A percentile compares a stretch with the other conserved stretches of the same genome.
Conservation (phyloP, 2,329 filamentous ascomycete species). For the Mycosphaerella arachidis region DNA sequence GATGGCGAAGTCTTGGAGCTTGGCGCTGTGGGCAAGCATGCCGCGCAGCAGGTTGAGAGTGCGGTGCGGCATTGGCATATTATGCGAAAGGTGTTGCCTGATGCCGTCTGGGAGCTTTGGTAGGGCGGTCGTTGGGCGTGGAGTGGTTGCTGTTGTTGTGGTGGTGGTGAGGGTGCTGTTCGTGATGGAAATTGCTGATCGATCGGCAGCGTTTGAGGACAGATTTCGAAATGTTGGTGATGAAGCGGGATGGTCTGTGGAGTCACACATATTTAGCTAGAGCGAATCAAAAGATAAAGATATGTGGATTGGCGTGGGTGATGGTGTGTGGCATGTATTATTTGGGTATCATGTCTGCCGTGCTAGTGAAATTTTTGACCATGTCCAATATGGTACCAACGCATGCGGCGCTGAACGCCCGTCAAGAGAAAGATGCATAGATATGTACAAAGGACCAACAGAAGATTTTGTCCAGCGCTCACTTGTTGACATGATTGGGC, state of each 20-base stretch:
- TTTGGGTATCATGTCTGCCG: not conserved
- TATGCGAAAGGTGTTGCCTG: slow-evolving; percentile 80
- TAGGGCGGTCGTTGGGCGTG: slow-evolving; percentile 35
- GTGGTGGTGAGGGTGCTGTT: not conserved
- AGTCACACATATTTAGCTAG: not conserved
- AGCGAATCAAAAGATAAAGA: not conserved
- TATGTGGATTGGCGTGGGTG: not conserved
- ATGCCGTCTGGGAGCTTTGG: slow-evolving; percentile 81
- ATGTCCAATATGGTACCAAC: not conserved
- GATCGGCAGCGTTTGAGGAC: not conserved
- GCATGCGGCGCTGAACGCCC: not conserved
- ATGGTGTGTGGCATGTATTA: not conserved
- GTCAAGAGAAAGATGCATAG: not conserved
- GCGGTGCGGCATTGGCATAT: slow-evolving; percentile 85
- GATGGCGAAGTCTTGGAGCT: slow-evolving; percentile 52
- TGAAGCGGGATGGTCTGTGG: slow-evolving; percentile 1
- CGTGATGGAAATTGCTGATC: not conserved
- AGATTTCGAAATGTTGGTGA: slow-evolving; percentile 1
- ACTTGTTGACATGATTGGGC: slow-evolving; percentile 5
- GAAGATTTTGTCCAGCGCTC: not conserved
- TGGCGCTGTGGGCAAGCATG: slow-evolving; percentile 63
- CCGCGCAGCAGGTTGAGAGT: slow-evolving; percentile 67
- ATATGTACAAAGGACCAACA: not conserved
- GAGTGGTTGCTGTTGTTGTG: not conserved
- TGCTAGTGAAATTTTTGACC: not conserved